Conservation (phyloP, 2,329 filamentous ascomycete genomes). For the Camillea tinctor region DNA sequence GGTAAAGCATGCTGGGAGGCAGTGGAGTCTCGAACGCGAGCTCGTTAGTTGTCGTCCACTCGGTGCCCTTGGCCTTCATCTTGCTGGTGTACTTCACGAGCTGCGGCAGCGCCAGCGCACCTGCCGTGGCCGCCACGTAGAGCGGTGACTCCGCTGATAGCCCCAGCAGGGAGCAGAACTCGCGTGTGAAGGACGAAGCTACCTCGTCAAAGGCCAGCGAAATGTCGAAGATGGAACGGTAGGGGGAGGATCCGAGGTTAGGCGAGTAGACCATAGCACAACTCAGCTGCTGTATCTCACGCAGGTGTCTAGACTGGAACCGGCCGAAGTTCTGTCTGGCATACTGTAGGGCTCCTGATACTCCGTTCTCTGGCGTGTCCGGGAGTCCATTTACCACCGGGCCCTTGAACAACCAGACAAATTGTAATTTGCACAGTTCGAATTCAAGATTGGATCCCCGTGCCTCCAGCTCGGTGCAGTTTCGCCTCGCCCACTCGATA, state of each 20-base stretch:
- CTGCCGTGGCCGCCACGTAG: conserved; percentile 89
- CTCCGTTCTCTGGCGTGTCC: conserved; percentile 51
- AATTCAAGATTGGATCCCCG: conserved; percentile 94
- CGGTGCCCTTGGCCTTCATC: conserved; percentile 84
- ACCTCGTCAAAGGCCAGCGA: conserved; percentile 78
- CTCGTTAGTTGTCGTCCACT: conserved; percentile 92
- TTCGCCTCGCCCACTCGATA: conserved; percentile 78
- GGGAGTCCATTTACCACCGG: conserved; percentile 53
- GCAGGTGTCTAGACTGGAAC: conserved; percentile 72
- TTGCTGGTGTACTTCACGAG: conserved; percentile 85
- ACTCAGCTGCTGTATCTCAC: conserved; percentile 78
- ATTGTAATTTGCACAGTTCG: conserved; percentile 86
- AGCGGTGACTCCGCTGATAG: conserved; percentile 89
- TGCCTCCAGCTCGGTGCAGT: conserved; percentile 70
- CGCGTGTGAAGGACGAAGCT: conserved; percentile 81
- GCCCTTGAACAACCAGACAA: conserved; percentile 81
- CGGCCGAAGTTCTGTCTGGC: conserved; percentile 70
- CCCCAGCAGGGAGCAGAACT: conserved; percentile 90
- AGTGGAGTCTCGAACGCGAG: conserved; percentile 73
- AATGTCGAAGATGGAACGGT: conserved; percentile 74
- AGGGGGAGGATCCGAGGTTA: conserved; percentile 76
- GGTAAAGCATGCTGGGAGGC: conserved; percentile 68
- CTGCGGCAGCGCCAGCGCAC: conserved; percentile 84
- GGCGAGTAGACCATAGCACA: conserved; percentile 76
- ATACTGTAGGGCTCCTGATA: conserved; percentile 69